Base-by-base conservation (phyloP, 176 grass and related monocot species). In the Cymbopogon citratus region DNA sequence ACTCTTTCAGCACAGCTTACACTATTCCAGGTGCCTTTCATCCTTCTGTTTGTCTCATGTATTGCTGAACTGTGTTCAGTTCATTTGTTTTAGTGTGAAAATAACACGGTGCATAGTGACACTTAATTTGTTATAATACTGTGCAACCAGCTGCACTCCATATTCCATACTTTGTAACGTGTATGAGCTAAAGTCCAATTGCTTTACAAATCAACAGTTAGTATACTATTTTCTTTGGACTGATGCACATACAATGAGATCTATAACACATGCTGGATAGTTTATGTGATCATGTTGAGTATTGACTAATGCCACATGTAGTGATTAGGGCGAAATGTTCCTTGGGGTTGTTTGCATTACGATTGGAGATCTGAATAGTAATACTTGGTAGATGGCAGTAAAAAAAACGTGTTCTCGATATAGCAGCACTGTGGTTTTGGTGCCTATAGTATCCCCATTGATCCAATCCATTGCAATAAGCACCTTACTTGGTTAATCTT, bases 1-100 rank as follows among this genome's bases (percentile, higher is more conserved):
- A 90, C 92, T 76, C 83, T 98, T 66, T 98, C 86, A 71, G 90
- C 95, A 54, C 92, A 94, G 62, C 81, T 98, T 25, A 86, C 86
- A 3, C 77, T 94, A 65, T 91, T 94, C 66, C 95, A 98, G 88
- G 95, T 98, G 60, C 63, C 4, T 76, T 66, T n/a, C 24, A 61
- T 84, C 39, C 40, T 73, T 68, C 27, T 80, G 29, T 29, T 77
- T 78, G 24, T 66, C 39, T 75, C 66, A 63, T 92, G 23, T 29
- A 82, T 82, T 65, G 63, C 15, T 21, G 13, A 54, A 63, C 49
- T 72, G 14, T 69, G 61, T 44, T 71, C 34, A 65, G 9, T 40
- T 81, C 24, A 64, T 65, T 59, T 52, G 9, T 71, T 73, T 52
- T 44, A 56, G 5, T 63, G 69, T 18, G 51, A 45, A 80, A 86